A percentile compares a stretch with the other conserved stretches of the same genome.
Evolutionary conservation across 2,329 filamentous ascomycete genomes (phyloP).

Genomic region (Fusarium pseudoanthophilum): DNA sequence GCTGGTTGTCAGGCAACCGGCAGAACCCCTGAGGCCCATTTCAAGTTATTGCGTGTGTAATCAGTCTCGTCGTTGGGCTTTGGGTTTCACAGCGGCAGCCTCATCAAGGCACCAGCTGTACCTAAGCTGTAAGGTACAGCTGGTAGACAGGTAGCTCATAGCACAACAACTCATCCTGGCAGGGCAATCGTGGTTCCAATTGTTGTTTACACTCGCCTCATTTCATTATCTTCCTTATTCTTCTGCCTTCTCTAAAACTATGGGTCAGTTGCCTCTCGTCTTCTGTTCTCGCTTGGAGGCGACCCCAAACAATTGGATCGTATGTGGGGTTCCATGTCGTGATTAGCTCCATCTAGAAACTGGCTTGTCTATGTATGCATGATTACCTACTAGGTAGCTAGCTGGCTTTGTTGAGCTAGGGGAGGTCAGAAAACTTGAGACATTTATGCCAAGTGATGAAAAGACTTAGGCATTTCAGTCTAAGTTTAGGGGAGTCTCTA

Average conservation of each 20-base stretch:
- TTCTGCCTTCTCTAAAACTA: conserved; percentile 7
- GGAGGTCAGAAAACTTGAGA: not conserved
- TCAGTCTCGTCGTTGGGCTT: conserved; percentile 17
- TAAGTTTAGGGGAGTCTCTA: not conserved
- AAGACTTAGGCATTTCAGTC: not conserved
- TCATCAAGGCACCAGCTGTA: conserved; percentile 18
- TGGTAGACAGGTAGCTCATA: not conserved
- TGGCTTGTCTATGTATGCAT: not conserved
- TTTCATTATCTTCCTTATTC: not conserved
- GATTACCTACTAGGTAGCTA: not conserved
- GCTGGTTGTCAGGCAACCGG: conserved; percentile 15
- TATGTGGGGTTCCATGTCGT: conserved; percentile 26
- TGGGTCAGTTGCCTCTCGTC: conserved; percentile 1
- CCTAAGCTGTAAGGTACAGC: conserved; percentile 2
- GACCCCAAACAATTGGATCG: conserved; percentile 10
- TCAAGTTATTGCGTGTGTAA: not conserved
- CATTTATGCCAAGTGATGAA: not conserved
- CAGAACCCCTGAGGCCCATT: conserved; percentile 7
- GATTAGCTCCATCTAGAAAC: conserved; percentile 13
- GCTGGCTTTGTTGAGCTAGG: not conserved
- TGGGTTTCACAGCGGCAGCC: conserved; percentile 24
- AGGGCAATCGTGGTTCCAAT: not conserved
- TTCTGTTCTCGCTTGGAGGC: conserved; percentile 3
- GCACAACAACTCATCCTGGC: not conserved
- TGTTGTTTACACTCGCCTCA: conserved; percentile 4